Evolutionary conservation across 257 asterid genomes (phyloP).

Genomic region (Rhazya stricta): DNA sequence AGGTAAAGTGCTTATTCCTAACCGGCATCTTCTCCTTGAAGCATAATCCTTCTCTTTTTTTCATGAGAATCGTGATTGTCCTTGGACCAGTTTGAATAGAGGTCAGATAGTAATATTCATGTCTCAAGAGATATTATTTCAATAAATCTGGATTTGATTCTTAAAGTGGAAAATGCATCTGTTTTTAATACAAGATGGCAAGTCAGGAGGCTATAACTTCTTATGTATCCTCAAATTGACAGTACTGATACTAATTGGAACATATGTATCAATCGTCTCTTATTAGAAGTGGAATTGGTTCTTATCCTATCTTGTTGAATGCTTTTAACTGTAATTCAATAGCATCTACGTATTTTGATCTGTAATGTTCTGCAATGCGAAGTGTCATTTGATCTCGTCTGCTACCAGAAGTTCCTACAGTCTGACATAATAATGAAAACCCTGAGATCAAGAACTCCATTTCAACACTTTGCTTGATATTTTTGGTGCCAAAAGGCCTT

Average conservation of each 20-base stretch:
- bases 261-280: background rate
- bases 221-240: background rate
- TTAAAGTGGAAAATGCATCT: background rate
- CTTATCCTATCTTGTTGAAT: background rate
- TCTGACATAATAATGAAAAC: background rate
- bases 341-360: background rate
- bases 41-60: background rate
- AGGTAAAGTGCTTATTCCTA: slow-evolving; percentile 31
- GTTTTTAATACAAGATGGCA: background rate
- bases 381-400: background rate
- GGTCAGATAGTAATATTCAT: background rate
- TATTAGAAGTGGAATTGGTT: background rate
- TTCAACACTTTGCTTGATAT: background rate
- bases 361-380: background rate
- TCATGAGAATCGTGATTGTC: background rate
- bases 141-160: background rate
- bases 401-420: background rate
- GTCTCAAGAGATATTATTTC: background rate
- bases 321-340: background rate
- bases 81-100: background rate
- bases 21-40: background rate
- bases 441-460: background rate
- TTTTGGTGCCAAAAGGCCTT: background rate
- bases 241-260: background rate
- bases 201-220: background rate